Evolutionary conservation across 176 grass and related monocot genomes (phyloP), one percentile per base, ranked within the genome.

Genomic region (Thalia dealbata): DNA sequence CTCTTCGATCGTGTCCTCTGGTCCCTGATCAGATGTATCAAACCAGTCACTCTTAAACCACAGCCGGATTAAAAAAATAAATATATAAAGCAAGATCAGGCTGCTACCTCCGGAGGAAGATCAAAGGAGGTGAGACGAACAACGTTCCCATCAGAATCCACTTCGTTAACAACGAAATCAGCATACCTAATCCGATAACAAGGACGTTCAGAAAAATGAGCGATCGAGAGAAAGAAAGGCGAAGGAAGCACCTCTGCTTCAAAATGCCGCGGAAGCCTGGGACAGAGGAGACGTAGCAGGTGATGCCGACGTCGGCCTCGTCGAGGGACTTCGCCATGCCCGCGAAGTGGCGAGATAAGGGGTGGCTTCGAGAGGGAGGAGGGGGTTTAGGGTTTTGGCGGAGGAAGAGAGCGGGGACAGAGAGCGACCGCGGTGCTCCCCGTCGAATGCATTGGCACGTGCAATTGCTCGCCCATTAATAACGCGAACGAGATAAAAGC

Each of bases 141-240:
- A 14, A 90, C 29, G 72, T 88, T 72, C 73, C 83, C 90, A 42
- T 86, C 87, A 51, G 78, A 66, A 67, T 71, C 78, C 15, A 97
- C 90, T 81, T 97, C 95, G 56, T 92, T 83, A 41, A 97, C 95
- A 41, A 92, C 92, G 89, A 93, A 97, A 67, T 97, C 95, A 6
- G 95, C 82, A 51, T 88, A 97, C 74, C 84, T 86, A 27, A 62
- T 50, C n/a, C 51, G 42, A 29, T 43, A 23, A 68, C 8, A 29
- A 64, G 45, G 50, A 12, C 64, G 44, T 21, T 6, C 54, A 21
- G 62, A 24, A 22, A 25, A 25, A 78, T 0, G 16, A n/a, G 42
- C 12, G 3, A 19, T 3, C 28, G 2, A 21, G 21, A 44, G 41
- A 73, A 65, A 30, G 60, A 60, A 42, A 9, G 16, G 68, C 12